Evolutionary conservation across 2,329 filamentous ascomycete genomes (phyloP).

Genomic region (Fusarium zealandicum): DNA sequence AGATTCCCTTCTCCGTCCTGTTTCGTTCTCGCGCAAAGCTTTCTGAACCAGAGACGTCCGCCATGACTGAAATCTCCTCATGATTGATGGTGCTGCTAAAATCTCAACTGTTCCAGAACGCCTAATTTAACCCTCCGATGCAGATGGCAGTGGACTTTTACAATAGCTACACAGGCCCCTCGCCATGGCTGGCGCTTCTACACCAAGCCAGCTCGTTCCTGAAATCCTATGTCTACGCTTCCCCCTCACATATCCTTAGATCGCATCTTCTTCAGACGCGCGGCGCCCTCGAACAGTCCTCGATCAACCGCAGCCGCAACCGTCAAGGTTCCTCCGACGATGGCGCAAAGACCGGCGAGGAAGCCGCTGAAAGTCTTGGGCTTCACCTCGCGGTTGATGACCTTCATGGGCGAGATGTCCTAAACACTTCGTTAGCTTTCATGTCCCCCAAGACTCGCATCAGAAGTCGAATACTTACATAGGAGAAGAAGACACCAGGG

Average conservation of each 20-base stretch:
- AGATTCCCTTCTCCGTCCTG: neutral
- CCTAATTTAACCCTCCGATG: conserved; percentile 38
- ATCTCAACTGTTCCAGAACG: conserved; percentile 40
- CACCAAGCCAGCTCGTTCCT: conserved; percentile 15
- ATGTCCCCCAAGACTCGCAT: neutral
- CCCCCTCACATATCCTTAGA: conserved; percentile 62
- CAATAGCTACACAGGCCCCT: conserved; percentile 30
- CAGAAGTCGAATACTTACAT: conserved; percentile 66
- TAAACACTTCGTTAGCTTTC: conserved; percentile 46
- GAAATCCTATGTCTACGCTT: neutral
- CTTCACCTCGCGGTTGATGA: conserved; percentile 93
- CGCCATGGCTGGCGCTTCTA: conserved; percentile 11
- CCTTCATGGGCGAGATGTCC: conserved; percentile 99
- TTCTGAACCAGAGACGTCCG: neutral
- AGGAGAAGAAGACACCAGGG: conserved; percentile 97
- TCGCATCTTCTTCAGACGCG: conserved; percentile 86
- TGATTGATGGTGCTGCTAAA: conserved; percentile 29
- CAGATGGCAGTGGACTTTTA: conserved; percentile 37
- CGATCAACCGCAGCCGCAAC: conserved; percentile 94
- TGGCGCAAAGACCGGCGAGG: conserved; percentile 90
- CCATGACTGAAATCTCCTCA: neutral
- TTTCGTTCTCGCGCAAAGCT: conserved; percentile 1
- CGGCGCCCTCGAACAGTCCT: conserved; percentile 86
- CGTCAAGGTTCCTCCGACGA: conserved; percentile 93
- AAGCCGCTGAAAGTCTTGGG: conserved; percentile 92